Evolutionary conservation across 2,329 filamentous ascomycete species (phyloP).

Genomic region (Apiospora malaysiana): DNA sequence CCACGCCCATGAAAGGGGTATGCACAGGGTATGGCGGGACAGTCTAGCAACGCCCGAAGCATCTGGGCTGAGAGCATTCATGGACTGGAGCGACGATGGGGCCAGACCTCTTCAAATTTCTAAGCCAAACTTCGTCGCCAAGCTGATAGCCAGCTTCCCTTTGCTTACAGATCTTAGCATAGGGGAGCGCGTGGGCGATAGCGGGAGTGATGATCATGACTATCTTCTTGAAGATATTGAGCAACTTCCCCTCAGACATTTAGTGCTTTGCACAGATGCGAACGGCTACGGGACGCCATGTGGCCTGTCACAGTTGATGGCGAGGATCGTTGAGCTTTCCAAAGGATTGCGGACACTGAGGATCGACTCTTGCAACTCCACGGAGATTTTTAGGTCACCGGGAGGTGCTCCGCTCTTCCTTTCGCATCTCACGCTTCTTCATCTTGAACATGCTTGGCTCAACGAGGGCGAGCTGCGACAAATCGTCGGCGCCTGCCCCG

Average conservation of each 20-base stretch:
- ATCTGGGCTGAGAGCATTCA: background rate
- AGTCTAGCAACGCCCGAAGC: background rate
- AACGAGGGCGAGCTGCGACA: background rate
- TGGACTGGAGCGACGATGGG: background rate
- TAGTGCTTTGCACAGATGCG: background rate
- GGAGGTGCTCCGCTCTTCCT: background rate
- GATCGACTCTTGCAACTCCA: background rate
- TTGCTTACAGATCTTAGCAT: background rate
- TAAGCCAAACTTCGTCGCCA: background rate
- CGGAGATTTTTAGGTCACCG: background rate
- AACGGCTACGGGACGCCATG: background rate
- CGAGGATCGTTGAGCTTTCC: background rate
- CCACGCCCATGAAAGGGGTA: background rate
- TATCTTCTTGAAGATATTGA: background rate
- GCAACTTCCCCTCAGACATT: background rate
- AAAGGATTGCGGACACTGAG: background rate
- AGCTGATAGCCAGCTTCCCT: background rate
- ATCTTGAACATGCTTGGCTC: background rate
- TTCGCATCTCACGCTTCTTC: background rate
- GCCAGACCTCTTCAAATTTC: background rate
- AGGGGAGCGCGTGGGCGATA: background rate
- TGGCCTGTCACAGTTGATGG: background rate
- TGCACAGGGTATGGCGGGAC: background rate
- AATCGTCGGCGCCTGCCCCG: background rate
- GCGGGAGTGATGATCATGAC: background rate